These are phyloP conservation scores for Pythium chondricola DNA, from an alignment of 352 stramenopile genomes.

Conservation along the genomic window DNA sequence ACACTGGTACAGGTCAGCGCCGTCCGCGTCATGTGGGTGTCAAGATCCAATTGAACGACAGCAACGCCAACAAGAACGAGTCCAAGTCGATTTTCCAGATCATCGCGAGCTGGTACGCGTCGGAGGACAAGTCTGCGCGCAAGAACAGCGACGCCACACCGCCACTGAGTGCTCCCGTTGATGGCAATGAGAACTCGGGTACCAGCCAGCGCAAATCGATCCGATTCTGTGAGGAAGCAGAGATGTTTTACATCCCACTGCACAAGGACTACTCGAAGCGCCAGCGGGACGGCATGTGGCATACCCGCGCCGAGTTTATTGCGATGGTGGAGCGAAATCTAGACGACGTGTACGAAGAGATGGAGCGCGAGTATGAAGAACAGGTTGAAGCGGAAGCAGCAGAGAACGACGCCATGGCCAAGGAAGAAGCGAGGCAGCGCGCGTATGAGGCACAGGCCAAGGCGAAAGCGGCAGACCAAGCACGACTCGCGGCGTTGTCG, in stretches of 20 bases:
- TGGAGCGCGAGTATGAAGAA: slow-evolving; percentile 82
- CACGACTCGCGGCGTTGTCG: slow-evolving; percentile 27
- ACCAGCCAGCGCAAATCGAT: slow-evolving; percentile 35
- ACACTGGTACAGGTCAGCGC: slow-evolving; percentile 56
- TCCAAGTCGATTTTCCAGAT: slow-evolving; percentile 76
- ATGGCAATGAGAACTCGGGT: slow-evolving; percentile 17
- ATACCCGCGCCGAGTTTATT: slow-evolving; percentile 75
- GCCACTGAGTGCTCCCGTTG: too few relatives aligned
- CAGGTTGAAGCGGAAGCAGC: slow-evolving; percentile 49
- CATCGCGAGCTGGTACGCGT: slow-evolving; percentile 74
- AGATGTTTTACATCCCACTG: slow-evolving; percentile 84
- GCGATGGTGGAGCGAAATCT: slow-evolving; percentile 86
- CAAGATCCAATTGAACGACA: slow-evolving; percentile 76
- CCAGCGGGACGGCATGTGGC: slow-evolving; percentile 83
- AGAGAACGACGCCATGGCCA: slow-evolving; percentile 70
- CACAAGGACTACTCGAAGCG: slow-evolving; percentile 83
- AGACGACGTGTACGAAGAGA: slow-evolving; percentile 82
- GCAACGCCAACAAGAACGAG: slow-evolving; percentile 25
- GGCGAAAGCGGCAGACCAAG: slow-evolving; percentile 16
- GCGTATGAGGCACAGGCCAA: slow-evolving; percentile 28
- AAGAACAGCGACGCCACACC: slow-evolving; percentile 10
- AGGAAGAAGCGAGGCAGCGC: slow-evolving; percentile 56
- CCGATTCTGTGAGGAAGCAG: slow-evolving; percentile 67
- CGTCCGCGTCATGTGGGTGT: slow-evolving; percentile 60
- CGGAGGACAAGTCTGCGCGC: slow-evolving; percentile 15